A percentile compares a stretch with the other conserved stretches of the same genome.
phyloP scores from a whole-genome alignment of 441 rosid species.

The Flueggea neowawraea region DNA sequence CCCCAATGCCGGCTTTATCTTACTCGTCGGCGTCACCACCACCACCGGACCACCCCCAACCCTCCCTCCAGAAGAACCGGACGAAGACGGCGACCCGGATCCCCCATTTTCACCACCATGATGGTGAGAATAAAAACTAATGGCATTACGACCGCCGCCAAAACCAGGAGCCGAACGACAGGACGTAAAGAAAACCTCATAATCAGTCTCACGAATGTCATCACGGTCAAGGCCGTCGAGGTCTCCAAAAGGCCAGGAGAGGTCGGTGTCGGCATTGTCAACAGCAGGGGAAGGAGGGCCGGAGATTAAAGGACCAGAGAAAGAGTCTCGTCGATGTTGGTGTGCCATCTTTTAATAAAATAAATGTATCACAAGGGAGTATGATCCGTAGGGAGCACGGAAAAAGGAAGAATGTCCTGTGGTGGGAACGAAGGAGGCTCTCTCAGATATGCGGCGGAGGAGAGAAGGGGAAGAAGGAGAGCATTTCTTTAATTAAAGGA shows the following conservation, averaged over 20 bases:
- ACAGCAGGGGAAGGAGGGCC: constrained; percentile 14
- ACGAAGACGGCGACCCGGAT: constrained; percentile 20
- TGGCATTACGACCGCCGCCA: constrained; percentile 64
- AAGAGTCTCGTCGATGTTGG: constrained; percentile 44
- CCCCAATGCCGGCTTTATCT: constrained; percentile 69
- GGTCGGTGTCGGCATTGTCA: constrained; percentile 39
- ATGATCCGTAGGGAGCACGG: background rate
- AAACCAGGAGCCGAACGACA: constrained; percentile 91
- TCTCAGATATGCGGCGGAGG: constrained; percentile 37
- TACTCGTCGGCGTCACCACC: constrained; percentile 69
- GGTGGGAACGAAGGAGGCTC: background rate
- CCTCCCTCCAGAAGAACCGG: constrained; percentile 34
- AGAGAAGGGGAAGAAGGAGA: constrained; percentile 34
- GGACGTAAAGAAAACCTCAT: constrained; percentile 87
- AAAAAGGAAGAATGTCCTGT: background rate
- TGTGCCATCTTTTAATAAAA: constrained; percentile 41
- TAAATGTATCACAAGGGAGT: background rate
- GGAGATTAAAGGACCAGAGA: constrained; percentile 36
- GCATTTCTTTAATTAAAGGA: constrained; percentile 24
- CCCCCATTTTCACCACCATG: constrained; percentile 42
- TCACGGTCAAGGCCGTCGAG: constrained; percentile 56
- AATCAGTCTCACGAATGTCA: constrained; percentile 75
- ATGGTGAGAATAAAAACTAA: constrained; percentile 48
- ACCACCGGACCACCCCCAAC: constrained; percentile 41
- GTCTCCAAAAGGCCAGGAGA: constrained; percentile 65